Base-by-base conservation (phyloP, 2,329 filamentous ascomycete genomes). In the Fusarium fracticaudum region DNA sequence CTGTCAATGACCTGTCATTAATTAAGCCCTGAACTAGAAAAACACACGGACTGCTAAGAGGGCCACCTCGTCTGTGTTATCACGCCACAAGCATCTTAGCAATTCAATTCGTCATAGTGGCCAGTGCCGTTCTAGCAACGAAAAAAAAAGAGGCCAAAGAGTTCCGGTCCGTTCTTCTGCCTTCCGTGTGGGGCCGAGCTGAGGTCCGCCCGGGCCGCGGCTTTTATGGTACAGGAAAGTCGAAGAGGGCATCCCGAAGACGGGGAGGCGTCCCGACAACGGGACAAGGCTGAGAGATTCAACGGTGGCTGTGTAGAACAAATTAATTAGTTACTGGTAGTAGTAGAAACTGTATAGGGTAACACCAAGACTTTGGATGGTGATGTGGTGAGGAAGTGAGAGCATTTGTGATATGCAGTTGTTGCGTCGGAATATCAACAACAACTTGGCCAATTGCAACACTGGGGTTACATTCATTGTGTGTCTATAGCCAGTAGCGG, bases 1-100 rank as follows among this genome's bases (percentile, higher is more conserved):
- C 38, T 62, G 64, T 31, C 44, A 41, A 63, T 38, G 18, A 15
- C n/a, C 44, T 66, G 67, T 63, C 54, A 40, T 47, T 53, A 45
- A 18, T 69, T 47, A 33, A 53, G 44, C 22, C 31, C n/a, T 24
- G n/a, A 55, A 55, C 43, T n/a, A 67, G n/a, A 45, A 35, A 9
- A 57, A 18, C 24, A 40, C 35, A 40, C 35, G 35, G 51, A n/a
- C 20, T 55, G 51, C 51, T 40, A 55, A 29, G 20, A 8, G 8
- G 17, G 12, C 48, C 8, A 24, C n/a, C 17, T 18, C 31, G 8
- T n/a, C 3, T 29, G 8, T 9, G 24, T 55, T 55, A 55, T 55
- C 51, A 41, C 51, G 35, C 24, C 51, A 55, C 51, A 55, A n/a
- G 24, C 14, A 55, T 10, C 8, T 18, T 3, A 17, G 26, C 0